Evolutionary conservation across 148 eudicot genomes (phyloP), one percentile per base, ranked within the genome.

Genomic region (Rhododendron henanense): DNA sequence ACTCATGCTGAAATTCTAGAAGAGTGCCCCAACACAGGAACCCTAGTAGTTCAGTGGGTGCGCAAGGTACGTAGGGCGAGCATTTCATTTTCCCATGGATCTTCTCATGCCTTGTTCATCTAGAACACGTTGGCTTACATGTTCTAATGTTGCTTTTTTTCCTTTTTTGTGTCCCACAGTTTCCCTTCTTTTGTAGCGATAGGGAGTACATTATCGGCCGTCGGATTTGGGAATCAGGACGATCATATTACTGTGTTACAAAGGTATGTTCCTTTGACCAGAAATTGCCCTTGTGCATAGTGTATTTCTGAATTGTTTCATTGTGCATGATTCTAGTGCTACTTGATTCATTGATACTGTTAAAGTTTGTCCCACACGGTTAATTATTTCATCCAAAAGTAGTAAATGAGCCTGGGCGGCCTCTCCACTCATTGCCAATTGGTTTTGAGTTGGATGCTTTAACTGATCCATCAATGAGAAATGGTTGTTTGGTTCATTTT

Each of bases 151-250:
- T 33, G 19, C 1, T 57, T 81, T 18, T 10, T 18, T 10, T 9
- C 37, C 5, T 8, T 55, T 50, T 33, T 35, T 53, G 83, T 74
- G 82, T 85, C 65, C 73, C 63, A 37, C 92, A 92, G 94, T 92
- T 92, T 86, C 94, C 94, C 4, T 92, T 92, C 87, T 92, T 92
- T 59, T 92, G 94, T 83, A 92, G 94, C 75, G 91, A 92, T 76
- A 86, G 94, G 78, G 94, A 92, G 55, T 92, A 92, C 47, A 85
- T 90, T 11, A 92, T 92, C 8, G 94, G 94, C 79, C 92, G 94
- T 23, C 85, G 92, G 50, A 92, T 92, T 77, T 92, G 92, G 92
- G 87, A 88, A 78, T 87, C 86, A 2, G 94, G 89, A 48, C 85
- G 55, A 35, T 51, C 90, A n/a, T 92, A 88, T 81, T 92, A 92